Conservation (phyloP, 1,284 basidiomycete genomes). For the Ganoderma lucidum region DNA sequence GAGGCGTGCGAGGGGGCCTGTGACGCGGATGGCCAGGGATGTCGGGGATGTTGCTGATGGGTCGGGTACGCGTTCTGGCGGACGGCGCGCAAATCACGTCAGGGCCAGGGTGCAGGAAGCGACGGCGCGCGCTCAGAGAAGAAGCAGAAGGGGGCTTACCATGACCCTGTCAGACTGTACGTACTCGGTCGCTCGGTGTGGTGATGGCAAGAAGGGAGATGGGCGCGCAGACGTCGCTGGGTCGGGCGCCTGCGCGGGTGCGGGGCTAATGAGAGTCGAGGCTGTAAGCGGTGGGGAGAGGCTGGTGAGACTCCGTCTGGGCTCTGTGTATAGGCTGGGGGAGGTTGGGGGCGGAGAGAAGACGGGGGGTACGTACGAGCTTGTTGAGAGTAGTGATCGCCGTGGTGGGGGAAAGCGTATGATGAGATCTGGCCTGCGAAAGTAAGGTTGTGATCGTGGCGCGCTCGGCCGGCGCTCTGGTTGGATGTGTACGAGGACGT, state of each 20-base stretch:
- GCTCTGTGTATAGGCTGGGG: background rate
- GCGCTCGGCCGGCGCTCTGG: background rate
- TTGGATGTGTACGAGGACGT: background rate
- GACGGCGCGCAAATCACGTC: background rate
- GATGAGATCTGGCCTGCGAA: slow-evolving; percentile 10
- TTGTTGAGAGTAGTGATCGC: slow-evolving; percentile 11
- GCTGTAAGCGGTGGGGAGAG: slow-evolving; percentile 9
- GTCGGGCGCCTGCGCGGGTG: background rate
- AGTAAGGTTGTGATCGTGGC: slow-evolving; percentile 12
- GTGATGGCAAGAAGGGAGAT: slow-evolving; percentile 3
- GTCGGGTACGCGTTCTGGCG: background rate
- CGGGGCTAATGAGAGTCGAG: background rate
- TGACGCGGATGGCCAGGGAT: background rate
- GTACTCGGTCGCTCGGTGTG: slow-evolving; percentile 1
- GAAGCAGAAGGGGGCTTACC: background rate
- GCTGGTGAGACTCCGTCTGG: background rate
- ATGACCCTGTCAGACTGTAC: slow-evolving; percentile 3
- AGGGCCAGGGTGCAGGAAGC: background rate
- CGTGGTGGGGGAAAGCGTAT: background rate
- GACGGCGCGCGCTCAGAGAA: background rate
- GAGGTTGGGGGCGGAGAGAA: background rate
- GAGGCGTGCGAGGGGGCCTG: background rate
- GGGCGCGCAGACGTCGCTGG: background rate
- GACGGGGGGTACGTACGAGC: slow-evolving; percentile 8
- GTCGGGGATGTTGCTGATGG: background rate